Percentiles rank a stretch among this genome's conserved stretches.
Conservation (phyloP, 371 early-diverging fungal genomes). For the Zopfochytrium polystomum region DNA sequence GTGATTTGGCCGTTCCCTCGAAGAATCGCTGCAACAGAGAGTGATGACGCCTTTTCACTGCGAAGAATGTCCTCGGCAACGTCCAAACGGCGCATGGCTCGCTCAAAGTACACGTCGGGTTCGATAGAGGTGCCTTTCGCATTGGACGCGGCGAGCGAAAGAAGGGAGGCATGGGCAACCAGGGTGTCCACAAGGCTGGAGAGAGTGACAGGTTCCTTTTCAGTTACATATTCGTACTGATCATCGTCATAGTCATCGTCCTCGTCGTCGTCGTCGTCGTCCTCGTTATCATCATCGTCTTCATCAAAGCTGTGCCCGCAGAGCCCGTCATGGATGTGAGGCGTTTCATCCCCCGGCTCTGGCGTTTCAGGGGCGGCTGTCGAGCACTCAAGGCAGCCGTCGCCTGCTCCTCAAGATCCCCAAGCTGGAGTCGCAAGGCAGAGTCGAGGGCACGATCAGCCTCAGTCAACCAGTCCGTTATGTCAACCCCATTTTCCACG, state of each 20-base stretch:
- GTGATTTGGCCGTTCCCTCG: not conserved
- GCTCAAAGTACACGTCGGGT: not conserved
- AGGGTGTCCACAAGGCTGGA: conserved; percentile 52
- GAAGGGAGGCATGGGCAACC: conserved; percentile 37
- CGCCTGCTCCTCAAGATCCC: conserved; percentile 9
- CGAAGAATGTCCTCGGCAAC: not conserved
- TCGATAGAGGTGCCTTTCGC: not conserved
- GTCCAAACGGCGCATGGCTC: not conserved
- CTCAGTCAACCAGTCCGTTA: conserved; percentile 49
- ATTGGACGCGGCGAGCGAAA: conserved; percentile 29
- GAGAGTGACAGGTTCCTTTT: conserved; percentile 36
- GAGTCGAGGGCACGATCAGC: conserved; percentile 48
- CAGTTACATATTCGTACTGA: conserved; percentile 24
- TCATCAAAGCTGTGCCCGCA: conserved; percentile 2
- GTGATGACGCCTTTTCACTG: not conserved
- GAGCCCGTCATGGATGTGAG: not conserved
- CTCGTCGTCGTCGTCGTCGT: not conserved
- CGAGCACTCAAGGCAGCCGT: not conserved
- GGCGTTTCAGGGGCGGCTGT: conserved; percentile 5
- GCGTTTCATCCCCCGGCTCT: conserved; percentile 7
- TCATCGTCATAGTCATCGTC: conserved; percentile 17
- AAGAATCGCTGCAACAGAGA: not conserved
- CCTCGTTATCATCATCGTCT: not conserved
- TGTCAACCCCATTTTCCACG: conserved; percentile 49
- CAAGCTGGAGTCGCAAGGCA: conserved; percentile 27